phyloP scores from a whole-genome alignment of 306 rosid species.

The Glycyrrhiza uralensis region DNA sequence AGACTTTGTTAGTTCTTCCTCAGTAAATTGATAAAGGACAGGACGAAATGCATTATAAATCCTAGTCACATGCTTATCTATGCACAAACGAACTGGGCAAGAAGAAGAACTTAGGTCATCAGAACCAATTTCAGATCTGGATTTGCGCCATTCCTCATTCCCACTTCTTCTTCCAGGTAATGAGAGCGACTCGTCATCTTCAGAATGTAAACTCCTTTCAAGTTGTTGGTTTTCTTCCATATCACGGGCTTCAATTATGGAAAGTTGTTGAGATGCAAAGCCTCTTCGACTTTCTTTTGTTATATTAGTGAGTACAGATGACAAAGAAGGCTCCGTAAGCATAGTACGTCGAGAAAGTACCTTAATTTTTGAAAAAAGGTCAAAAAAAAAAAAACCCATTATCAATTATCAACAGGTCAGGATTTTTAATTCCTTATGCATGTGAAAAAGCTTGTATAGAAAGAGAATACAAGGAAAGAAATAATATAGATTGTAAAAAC shows the following conservation, averaged over 20 bases:
- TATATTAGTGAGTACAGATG: constrained; percentile 49
- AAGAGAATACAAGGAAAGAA: background rate
- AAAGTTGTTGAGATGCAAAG: constrained; percentile 50
- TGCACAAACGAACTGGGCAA: constrained; percentile 71
- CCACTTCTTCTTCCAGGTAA: constrained; percentile 97
- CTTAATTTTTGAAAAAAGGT: constrained; percentile 32
- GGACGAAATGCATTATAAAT: constrained; percentile 64
- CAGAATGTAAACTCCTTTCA: constrained; percentile 51
- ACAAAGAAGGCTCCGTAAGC: constrained; percentile 53
- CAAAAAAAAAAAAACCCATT: constrained; percentile 5
- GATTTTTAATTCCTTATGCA: background rate
- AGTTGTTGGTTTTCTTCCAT: constrained; percentile 59
- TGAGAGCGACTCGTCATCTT: constrained; percentile 53
- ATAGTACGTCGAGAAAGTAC: constrained; percentile 71
- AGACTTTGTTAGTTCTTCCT: constrained; percentile 45
- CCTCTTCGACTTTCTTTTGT: constrained; percentile 59
- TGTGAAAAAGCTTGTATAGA: background rate
- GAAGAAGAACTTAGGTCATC: constrained; percentile 52
- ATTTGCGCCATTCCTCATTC: constrained; percentile 85
- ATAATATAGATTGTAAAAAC: constrained; percentile 4
- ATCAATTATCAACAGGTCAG: constrained; percentile 6
- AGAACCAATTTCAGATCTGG: constrained; percentile 72
- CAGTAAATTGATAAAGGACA: constrained; percentile 51
- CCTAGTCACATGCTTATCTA: constrained; percentile 84
- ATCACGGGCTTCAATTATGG: constrained; percentile 64